Conservation (phyloP, 1,139 yeast genomes). For the Protomyces arabidopsidicola region DNA sequence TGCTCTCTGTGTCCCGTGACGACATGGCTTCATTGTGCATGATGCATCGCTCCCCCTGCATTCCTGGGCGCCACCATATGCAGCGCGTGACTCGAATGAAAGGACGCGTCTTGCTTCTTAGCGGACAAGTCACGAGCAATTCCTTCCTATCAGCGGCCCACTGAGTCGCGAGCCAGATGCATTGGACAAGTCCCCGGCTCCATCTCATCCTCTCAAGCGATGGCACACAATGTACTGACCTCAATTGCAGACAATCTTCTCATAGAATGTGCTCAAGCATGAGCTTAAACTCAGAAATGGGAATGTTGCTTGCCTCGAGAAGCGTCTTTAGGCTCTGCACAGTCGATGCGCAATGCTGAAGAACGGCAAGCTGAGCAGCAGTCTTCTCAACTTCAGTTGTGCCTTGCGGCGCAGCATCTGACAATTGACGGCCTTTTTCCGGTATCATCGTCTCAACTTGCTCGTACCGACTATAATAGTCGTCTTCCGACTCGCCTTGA, state of each 20-base stretch:
- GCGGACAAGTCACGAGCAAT: too few species aligned
- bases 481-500: neutral
- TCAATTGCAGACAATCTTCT: neutral
- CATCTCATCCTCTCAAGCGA: too few species aligned
- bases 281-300: neutral
- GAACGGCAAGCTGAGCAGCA: neutral
- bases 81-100: too few species aligned
- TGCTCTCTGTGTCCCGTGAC: neutral
- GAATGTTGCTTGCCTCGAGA: constrained; percentile 2
- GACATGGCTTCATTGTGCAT: neutral
- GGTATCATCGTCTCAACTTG: constrained; percentile 16
- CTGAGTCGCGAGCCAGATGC: too few species aligned
- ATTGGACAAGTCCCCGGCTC: too few species aligned
- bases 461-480: constrained; percentile 20
- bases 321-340: constrained; percentile 8
- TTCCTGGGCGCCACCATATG: neutral
- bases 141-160: too few species aligned
- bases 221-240: too few species aligned
- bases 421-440: neutral
- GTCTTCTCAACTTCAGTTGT: neutral
- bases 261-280: neutral
- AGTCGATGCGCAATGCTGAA: constrained; percentile 9
- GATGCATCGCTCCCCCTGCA: neutral
- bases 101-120: neutral
- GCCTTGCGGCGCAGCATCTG: neutral